phyloP scores from a whole-genome alignment of 345 rosid species.

The Syzygium grande region DNA sequence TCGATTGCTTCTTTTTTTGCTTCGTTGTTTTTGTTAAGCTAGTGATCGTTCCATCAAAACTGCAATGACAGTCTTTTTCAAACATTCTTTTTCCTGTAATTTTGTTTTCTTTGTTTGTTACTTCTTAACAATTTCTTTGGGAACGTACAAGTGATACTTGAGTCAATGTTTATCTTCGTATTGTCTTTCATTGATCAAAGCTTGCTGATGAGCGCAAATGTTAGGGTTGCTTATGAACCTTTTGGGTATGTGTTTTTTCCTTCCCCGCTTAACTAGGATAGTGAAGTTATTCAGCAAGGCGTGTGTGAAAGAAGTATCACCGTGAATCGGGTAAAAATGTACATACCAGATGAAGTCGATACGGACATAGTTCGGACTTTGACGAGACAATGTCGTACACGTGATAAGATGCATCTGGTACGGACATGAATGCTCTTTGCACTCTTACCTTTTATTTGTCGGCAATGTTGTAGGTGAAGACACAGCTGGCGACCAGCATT shows the following conservation, averaged over 20 bases:
- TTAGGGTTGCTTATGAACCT: neutral
- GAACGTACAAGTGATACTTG: neutral
- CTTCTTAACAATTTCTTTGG: neutral
- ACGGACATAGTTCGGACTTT: neutral
- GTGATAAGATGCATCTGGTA: neutral
- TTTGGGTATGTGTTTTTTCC: neutral
- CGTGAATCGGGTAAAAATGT: neutral
- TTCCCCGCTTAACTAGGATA: neutral
- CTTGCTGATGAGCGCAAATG: neutral
- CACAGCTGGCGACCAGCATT: neutral
- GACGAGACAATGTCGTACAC: neutral
- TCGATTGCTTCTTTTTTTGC: neutral
- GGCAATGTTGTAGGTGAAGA: neutral
- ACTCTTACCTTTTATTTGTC: neutral
- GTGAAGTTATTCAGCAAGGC: neutral
- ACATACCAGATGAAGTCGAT: neutral
- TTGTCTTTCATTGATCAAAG: neutral
- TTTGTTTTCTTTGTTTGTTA: neutral
- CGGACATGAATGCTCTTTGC: neutral
- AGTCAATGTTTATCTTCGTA: neutral
- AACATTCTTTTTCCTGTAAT: neutral
- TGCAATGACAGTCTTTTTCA: neutral
- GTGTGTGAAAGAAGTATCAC: neutral
- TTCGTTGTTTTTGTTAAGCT: neutral
- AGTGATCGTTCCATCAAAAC: neutral